These are phyloP conservation scores for Sporormia fimetaria DNA, from an alignment of 495 filamentous ascomycete genomes.

Conservation along the genomic window DNA sequence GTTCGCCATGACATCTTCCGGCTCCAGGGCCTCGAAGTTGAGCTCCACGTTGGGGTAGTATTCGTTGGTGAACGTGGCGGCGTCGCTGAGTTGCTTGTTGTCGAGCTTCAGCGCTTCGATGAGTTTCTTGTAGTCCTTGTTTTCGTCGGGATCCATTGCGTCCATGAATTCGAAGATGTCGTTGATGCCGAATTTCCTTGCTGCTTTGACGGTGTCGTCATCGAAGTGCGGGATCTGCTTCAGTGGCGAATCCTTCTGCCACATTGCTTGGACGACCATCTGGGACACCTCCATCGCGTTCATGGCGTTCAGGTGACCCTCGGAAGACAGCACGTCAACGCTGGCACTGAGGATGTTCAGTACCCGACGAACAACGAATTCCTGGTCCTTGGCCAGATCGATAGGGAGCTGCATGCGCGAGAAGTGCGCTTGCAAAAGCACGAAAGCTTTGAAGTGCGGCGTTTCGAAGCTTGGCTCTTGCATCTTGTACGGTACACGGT, in stretches of 20 bases:
- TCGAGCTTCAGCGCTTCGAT: constrained; percentile 68
- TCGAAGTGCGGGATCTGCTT: constrained; percentile 97
- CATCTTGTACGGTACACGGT: constrained; percentile 92
- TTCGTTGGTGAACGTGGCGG: constrained; percentile 90
- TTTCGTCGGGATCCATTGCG: constrained; percentile 89
- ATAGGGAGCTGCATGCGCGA: constrained; percentile 91
- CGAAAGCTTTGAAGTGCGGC: constrained; percentile 96
- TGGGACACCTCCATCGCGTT: constrained; percentile 99
- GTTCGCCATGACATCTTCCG: constrained; percentile 65
- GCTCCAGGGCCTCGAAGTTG: constrained; percentile 74
- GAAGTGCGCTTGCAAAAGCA: constrained; percentile 93
- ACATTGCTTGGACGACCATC: constrained; percentile 98
- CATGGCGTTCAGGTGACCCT: constrained; percentile 93
- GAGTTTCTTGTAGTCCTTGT: constrained; percentile 60
- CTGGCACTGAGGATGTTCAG: constrained; percentile 80
- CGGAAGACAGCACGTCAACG: constrained; percentile 91
- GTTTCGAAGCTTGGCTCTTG: constrained; percentile 73
- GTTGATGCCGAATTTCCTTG: constrained; percentile 68
- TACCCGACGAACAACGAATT: constrained; percentile 73
- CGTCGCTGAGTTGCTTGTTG: constrained; percentile 71
- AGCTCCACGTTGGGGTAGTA: constrained; percentile 93
- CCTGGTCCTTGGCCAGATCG: constrained; percentile 95
- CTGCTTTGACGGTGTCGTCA: constrained; percentile 68
- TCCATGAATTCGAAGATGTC: constrained; percentile 99
- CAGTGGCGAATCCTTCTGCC: constrained; percentile 91